A percentile compares a stretch with the other conserved stretches of the same genome.
Conservation (phyloP, 352 stramenopile species). For the Pythium dissimile region DNA sequence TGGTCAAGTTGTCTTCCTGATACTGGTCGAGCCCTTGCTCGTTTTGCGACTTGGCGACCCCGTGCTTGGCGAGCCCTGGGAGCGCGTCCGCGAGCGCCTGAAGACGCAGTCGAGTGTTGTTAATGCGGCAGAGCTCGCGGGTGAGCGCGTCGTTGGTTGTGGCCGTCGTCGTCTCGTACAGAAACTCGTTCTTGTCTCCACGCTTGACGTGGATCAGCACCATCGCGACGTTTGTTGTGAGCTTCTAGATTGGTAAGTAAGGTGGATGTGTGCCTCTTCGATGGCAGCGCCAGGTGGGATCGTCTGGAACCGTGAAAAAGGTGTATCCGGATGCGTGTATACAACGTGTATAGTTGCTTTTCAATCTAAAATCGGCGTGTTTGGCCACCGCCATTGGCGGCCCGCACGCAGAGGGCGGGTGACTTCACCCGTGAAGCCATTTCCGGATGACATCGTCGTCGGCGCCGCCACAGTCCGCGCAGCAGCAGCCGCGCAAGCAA, state of each 20-base stretch:
- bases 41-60: constrained; percentile 78
- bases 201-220: constrained; percentile 89
- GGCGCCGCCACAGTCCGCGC: too few species aligned
- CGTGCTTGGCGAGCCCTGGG: constrained; percentile 74
- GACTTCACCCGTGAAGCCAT: too few species aligned
- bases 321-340: constrained; percentile 17
- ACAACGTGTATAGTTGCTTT: constrained; percentile 15
- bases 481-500: background rate
- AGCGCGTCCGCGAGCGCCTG: constrained; percentile 71
- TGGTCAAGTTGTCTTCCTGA: constrained; percentile 42
- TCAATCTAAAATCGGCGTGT: background rate
- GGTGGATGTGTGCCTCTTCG: background rate
- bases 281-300: too few species aligned
- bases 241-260: background rate
- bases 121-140: constrained; percentile 72
- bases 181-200: constrained; percentile 87
- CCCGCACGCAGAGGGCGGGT: too few species aligned
- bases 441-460: background rate
- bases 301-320: constrained; percentile 5
- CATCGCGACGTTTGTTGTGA: constrained; percentile 37
- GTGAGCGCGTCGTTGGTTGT: constrained; percentile 86
- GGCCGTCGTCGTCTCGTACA: constrained; percentile 79
- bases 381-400: background rate
- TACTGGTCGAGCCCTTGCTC: constrained; percentile 89
- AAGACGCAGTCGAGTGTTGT: constrained; percentile 81